These are phyloP conservation scores for Sodiomyces alkalinus DNA, from an alignment of 2,329 filamentous ascomycete genomes.

Conservation along the genomic window DNA sequence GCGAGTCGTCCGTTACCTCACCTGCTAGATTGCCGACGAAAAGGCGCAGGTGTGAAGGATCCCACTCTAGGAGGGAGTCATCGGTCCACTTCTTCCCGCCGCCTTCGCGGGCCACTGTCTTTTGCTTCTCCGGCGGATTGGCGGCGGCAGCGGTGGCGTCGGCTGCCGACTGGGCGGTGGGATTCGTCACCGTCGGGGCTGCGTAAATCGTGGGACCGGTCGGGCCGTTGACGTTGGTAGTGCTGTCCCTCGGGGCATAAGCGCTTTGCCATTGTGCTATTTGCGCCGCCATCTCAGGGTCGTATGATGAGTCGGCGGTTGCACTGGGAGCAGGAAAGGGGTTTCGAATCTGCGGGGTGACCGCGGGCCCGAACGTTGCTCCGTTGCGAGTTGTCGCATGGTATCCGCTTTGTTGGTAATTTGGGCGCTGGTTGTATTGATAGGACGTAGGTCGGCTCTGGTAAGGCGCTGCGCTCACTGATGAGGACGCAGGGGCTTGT, in stretches of 20 bases:
- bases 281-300: slow-evolving; percentile 78
- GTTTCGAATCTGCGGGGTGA: slow-evolving; percentile 59
- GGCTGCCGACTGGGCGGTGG: slow-evolving; percentile 10
- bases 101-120: slow-evolving; percentile 77
- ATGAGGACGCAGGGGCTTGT: slow-evolving; percentile 11
- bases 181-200: slow-evolving; percentile 9
- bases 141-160: slow-evolving; percentile 23
- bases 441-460: slow-evolving; percentile 11
- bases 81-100: slow-evolving; percentile 92
- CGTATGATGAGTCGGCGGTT: slow-evolving; percentile 31
- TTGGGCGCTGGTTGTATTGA: slow-evolving; percentile 14
- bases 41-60: slow-evolving; percentile 81
- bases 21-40: slow-evolving; percentile 96
- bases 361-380: slow-evolving; percentile 28
- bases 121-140: slow-evolving; percentile 47
- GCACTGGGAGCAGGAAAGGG: slow-evolving; percentile 56
- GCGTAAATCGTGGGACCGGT: slow-evolving; percentile 26
- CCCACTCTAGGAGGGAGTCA: slow-evolving; percentile 81
- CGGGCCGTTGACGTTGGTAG: slow-evolving; percentile 17
- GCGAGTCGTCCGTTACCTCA: slow-evolving; percentile 90
- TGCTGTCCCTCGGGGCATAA: slow-evolving; percentile 34
- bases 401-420: slow-evolving; percentile 18
- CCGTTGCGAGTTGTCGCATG: slow-evolving; percentile 11
- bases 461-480: slow-evolving; percentile 8
- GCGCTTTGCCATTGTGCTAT: slow-evolving; percentile 93